Base-by-base conservation (phyloP, 2,329 filamentous ascomycete genomes). In the Exophiala bonariae region DNA sequence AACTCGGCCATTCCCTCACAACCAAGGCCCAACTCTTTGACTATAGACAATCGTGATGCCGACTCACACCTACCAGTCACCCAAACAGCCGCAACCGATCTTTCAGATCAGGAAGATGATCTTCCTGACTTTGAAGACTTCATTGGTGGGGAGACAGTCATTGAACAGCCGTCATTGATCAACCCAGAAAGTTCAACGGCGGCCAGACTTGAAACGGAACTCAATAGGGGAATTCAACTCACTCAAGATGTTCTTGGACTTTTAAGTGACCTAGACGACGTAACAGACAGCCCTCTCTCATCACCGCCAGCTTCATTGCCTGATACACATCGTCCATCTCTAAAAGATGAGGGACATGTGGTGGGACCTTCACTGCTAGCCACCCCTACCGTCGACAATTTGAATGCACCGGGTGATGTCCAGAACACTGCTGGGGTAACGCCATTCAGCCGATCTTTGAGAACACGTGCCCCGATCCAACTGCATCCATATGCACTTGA, bases 401-500 rank as follows among this genome's bases (percentile, higher is more conserved):
- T 11, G 6, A 11, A 26, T 26, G 23, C 11, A 26, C 11, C 11
- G 11, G 23, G 6, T 11, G 23, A 6, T 26, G 23, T 6, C 11
- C 23, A 26, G 11, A 26, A 6, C 23, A 6, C 11, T 6, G 11
- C 23, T 11, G 6, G 6, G 11, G 7, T 37, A 17, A 9, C 11
- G 17, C 35, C 14, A 19, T 17, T 37, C 35, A 13, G 14, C 11
- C 34, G 47, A n/a, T 50, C 47, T 3, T 58, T 76, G 17, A 64
- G 74, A 41, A 63, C 71, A 45, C 67, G 73, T 31, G 74, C 73
- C 54, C 67, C 71, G 6, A 75, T 75, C 39, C 74, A 77, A 44
- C 50, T 75, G 20, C 71, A 76, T 51, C 74, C 74, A 2, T 77
- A 76, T 47, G 58, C 68, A 1, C 55, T 75, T 13, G 74, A 77